A percentile compares a stretch with the other conserved stretches of the same genome.
Evolutionary conservation across 1,284 basidiomycete species (phyloP).

Genomic region (Irpex lacteus): DNA sequence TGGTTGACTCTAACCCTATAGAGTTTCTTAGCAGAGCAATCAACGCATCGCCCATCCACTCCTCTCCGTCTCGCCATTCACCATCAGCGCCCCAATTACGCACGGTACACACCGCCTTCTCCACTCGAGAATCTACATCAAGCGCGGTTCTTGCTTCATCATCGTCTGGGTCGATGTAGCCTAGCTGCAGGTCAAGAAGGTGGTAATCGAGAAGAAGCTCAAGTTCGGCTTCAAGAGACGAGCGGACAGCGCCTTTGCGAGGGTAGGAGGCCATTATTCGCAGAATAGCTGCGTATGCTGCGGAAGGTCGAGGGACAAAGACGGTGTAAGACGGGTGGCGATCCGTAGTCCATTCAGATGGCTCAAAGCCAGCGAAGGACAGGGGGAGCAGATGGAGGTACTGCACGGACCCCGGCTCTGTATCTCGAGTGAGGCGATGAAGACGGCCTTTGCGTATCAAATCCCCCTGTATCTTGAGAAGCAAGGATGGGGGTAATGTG

Average conservation of each 20-base stretch:
- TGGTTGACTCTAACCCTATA: too few species aligned
- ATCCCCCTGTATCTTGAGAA: not conserved
- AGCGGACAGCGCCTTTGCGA: not conserved
- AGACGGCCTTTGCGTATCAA: not conserved
- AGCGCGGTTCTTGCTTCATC: not conserved
- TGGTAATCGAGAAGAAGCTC: not conserved
- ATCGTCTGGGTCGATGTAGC: not conserved
- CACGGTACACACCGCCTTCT: not conserved
- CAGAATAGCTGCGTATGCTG: not conserved
- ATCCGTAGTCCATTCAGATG: not conserved
- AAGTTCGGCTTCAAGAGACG: not conserved
- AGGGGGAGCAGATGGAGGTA: not conserved
- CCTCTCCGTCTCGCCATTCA: not conserved
- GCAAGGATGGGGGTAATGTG: not conserved
- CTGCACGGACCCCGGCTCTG: not conserved
- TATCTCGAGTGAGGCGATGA: not conserved
- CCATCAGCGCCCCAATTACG: not conserved
- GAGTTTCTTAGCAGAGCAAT: not conserved
- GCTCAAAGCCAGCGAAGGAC: not conserved
- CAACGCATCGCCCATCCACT: not conserved
- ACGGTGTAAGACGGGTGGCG: not conserved
- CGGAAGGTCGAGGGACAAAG: not conserved
- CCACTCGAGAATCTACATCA: not conserved
- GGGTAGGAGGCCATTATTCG: not conserved
- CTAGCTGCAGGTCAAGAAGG: not conserved